Evolutionary conservation across 2,329 filamentous ascomycete species (phyloP).

Genomic region (Botrytis medusae): DNA sequence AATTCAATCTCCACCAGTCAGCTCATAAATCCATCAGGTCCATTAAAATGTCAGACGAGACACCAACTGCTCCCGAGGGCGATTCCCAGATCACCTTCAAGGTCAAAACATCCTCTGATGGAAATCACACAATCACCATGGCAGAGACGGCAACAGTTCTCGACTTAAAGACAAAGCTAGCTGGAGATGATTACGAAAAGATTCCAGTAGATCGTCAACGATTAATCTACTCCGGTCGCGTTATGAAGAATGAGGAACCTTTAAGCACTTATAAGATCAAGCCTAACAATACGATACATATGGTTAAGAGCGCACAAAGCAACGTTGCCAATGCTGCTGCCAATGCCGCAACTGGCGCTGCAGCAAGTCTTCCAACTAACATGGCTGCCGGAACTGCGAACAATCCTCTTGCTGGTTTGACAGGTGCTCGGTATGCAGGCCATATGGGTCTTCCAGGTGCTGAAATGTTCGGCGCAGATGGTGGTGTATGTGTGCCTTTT

Average conservation of each 20-base stretch:
- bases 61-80: conserved; percentile 50
- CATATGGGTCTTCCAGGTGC: conserved; percentile 84
- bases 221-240: conserved; percentile 94
- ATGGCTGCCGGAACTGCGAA: conserved; percentile 82
- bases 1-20: not conserved
- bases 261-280: conserved; percentile 91
- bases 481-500: conserved; percentile 66
- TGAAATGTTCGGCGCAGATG: conserved; percentile 89
- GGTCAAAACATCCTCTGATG: conserved; percentile 94
- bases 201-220: conserved; percentile 86
- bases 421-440: conserved; percentile 89
- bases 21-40: not conserved
- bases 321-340: conserved; percentile 49
- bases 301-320: conserved; percentile 94
- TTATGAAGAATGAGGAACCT: conserved; percentile 92
- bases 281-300: conserved; percentile 89
- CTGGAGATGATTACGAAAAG: conserved; percentile 78
- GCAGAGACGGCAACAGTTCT: conserved; percentile 71
- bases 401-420: conserved; percentile 86
- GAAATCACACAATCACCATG: conserved; percentile 80
- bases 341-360: conserved; percentile 44
- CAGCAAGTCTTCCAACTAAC: conserved; percentile 67
- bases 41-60: conserved; percentile 55
- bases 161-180: conserved; percentile 87
- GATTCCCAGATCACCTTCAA: conserved; percentile 89